Base-by-base conservation (phyloP, 2,329 filamentous ascomycete species). In the Orbilia quercus region DNA sequence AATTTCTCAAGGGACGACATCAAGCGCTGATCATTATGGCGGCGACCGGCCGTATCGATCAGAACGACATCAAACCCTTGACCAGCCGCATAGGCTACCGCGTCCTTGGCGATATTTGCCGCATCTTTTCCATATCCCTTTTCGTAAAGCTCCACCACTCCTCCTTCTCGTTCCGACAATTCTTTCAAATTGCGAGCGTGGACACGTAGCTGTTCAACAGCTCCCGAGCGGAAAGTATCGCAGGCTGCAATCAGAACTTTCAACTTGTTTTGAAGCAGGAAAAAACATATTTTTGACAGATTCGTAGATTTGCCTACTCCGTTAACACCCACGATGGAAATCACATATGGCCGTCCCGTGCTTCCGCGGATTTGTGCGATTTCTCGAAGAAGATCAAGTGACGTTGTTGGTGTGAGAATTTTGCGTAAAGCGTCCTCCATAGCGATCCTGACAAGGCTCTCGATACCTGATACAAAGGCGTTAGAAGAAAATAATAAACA, bases 1-100 rank as follows among this genome's bases (percentile, higher is more conserved):
- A 99, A 99, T 80, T 98, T 99, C 81, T 98, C 95, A 36, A 99
- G 85, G 2, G 90, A 94, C 11, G 91, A 95, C 96, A 99, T 99
- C 74, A 99, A 87, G 6, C 95, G 88, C 80, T 92, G 88, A 81
- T 99, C 95, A 79, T 99, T 99, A 82, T 99, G 95, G 51, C 95
- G 87, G 20, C 95, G 89, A 3, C 95, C 95, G 0, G 95, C 95
- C 0, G 95, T 99, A 80, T 99, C 95, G 77, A 99, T 97, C 67
- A 99, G 86, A 0, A 99, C 95, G 9, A 99, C 95, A 79, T 98
- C 93, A 79, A 90, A 98, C 42, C 86, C 86, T 77, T 91, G 85
- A 59, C 89, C 86, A 0, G 88, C 84, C 1, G 91, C 95, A 79
- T 90, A 90, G 1, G 85, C 81, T n/a, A 99, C 93, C 0, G 95